Base-by-base conservation (phyloP, 2,329 filamentous ascomycete species). In the Plenodomus lindquistii region DNA sequence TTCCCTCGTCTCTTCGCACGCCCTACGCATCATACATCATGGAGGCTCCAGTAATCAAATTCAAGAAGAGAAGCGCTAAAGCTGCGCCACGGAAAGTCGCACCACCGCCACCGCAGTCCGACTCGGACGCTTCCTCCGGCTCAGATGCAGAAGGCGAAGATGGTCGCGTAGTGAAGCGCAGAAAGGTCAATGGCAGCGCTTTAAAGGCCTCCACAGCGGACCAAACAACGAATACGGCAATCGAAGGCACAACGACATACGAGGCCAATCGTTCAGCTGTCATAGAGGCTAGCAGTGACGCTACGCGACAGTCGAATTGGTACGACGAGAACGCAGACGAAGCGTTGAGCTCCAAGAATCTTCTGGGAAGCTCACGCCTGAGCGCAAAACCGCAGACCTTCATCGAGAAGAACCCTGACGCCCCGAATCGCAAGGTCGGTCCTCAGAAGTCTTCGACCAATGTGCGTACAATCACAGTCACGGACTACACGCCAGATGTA, bases 391-490 rank as follows among this genome's bases (percentile, higher is more conserved):
- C 66, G 0, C 43, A 62, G 13, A 59, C 60, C 59, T 93, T 91
- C 69, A 89, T 96, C 52, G 83, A 87, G 62, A 92, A 87, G 76
- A 93, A 93, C 60, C 85, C 89, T 16, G 82, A 95, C 67, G 86
- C 88, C 7, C 83, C 85, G 2, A 77, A 75, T 21, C 81, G 85
- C 55, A 80, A 83, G 29, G 87, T 96, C 22, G 94, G 94, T 0
- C 94, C 94, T 0, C 81, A 95, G 53, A 96, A 96, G 73, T 88
- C 89, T 1, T 82, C 93, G 0, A 89, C 89, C 1, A 97, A 97
- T 64, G 86, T 99, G 46, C 85, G 94, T 42, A 96, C 89, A 2
- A 87, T 96, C 55, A 97, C 92, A 0, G 82, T 93, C 6, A 96
- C 85, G 24, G 94, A 99, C 68, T 97, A 90, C 68, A 87, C 89